Conservation (phyloP, 352 stramenopile genomes). For the Globisporangium echinulatum region DNA sequence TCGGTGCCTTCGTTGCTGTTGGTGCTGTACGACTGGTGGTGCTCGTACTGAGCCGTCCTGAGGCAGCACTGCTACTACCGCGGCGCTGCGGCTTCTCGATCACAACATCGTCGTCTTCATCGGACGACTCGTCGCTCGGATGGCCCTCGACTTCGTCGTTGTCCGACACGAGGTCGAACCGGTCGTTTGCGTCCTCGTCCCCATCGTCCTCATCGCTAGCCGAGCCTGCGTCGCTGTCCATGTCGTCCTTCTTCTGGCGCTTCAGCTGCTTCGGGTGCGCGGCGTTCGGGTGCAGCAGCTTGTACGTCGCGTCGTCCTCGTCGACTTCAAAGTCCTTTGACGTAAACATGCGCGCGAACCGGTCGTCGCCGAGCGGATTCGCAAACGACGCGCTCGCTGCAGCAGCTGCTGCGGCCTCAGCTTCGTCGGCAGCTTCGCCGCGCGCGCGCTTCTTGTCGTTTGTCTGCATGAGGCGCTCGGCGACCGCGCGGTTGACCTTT, state of each 20-base stretch:
- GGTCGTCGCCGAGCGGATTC: conserved; percentile 92
- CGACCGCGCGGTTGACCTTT: conserved; percentile 88
- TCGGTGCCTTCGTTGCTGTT: background rate
- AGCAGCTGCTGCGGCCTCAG: conserved; percentile 19
- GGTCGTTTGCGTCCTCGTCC: conserved; percentile 44
- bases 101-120: conserved; percentile 46
- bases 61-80: conserved; percentile 8
- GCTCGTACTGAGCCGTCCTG: too few relatives aligned
- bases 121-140: conserved; percentile 61
- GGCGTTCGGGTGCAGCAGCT: conserved; percentile 92
- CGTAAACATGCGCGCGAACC: conserved; percentile 96
- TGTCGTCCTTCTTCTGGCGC: conserved; percentile 78
- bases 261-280: conserved; percentile 56
- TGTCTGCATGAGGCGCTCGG: conserved; percentile 72
- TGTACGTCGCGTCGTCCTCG: conserved; percentile 95
- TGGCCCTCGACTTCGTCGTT: conserved; percentile 50
- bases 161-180: conserved; percentile 70
- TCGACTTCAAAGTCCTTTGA: conserved; percentile 98
- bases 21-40: background rate
- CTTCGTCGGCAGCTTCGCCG: conserved; percentile 21
- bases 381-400: conserved; percentile 30
- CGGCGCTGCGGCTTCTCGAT: conserved; percentile 6
- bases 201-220: conserved; percentile 55
- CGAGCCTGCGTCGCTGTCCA: conserved; percentile 87
- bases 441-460: conserved; percentile 67